Percentiles rank a stretch among this genome's conserved stretches.
phyloP scores from a whole-genome alignment of 441 rosid species.

The Dalechampia spathulata region DNA sequence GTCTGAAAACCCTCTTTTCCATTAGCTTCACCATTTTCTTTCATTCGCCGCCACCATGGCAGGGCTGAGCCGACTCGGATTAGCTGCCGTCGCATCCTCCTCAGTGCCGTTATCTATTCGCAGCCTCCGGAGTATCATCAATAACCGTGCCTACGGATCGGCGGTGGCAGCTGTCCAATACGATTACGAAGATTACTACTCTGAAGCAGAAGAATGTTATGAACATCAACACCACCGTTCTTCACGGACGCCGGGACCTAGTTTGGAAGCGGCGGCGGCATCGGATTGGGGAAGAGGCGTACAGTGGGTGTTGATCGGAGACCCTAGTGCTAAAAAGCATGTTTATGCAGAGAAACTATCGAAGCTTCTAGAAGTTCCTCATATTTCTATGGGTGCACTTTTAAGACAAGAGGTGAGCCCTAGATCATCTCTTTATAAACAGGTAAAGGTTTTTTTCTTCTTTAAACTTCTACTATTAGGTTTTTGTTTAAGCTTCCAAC shows the following conservation, averaged over 20 bases:
- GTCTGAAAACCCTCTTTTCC: constrained; percentile 16
- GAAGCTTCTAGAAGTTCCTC: constrained; percentile 74
- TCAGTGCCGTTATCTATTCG: constrained; percentile 16
- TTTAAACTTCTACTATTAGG: too few relatives aligned
- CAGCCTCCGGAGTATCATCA: not conserved
- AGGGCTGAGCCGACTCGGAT: constrained; percentile 40
- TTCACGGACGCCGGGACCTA: constrained; percentile 12
- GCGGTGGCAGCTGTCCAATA: constrained; percentile 59
- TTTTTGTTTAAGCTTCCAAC: not conserved
- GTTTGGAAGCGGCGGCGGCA: constrained; percentile 26
- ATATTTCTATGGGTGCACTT: constrained; percentile 91
- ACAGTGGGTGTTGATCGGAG: constrained; percentile 92
- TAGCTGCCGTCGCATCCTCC: constrained; percentile 22
- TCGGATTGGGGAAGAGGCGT: constrained; percentile 55
- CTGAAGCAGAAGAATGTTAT: constrained; percentile 34
- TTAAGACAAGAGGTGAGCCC: constrained; percentile 82
- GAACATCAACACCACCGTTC: constrained; percentile 2
- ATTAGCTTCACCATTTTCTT: not conserved
- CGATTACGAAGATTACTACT: constrained; percentile 33
- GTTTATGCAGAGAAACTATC: constrained; percentile 73
- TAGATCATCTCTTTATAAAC: constrained; percentile 54
- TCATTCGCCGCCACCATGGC: constrained; percentile 52
- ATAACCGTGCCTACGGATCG: constrained; percentile 50
- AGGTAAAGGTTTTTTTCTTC: constrained; percentile 27
- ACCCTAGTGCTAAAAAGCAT: constrained; percentile 59